A percentile compares a stretch with the other conserved stretches of the same genome.
These are phyloP conservation scores for Hypoxylon rickii DNA, from an alignment of 495 filamentous ascomycete genomes.

Conservation along the genomic window DNA sequence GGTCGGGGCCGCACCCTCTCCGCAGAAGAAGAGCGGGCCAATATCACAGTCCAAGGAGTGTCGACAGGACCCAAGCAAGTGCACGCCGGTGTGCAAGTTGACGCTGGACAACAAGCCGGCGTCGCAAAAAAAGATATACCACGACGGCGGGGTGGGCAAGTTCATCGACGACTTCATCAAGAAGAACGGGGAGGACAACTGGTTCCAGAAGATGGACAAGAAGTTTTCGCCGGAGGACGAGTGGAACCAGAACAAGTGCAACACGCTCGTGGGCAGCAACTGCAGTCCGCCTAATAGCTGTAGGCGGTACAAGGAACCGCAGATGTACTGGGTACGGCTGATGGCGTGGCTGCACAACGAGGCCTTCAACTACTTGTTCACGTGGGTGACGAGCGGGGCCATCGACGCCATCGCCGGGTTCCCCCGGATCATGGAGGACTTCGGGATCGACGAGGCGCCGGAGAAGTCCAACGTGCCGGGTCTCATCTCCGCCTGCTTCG, in stretches of 20 bases:
- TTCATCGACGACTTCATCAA: background rate
- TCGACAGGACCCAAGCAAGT: no score
- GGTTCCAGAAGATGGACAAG: background rate
- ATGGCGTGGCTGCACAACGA: background rate
- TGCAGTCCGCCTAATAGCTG: background rate
- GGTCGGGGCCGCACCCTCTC: no score
- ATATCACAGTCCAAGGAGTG: no score
- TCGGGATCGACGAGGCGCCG: background rate
- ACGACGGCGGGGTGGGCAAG: background rate
- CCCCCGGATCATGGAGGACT: background rate
- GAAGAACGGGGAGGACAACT: background rate
- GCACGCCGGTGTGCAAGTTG: no score
- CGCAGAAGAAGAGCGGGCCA: no score
- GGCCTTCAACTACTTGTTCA: background rate
- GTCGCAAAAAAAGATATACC: no score
- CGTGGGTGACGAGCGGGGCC: background rate
- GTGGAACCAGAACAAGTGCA: background rate
- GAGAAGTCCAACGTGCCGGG: background rate
- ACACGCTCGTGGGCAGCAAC: background rate
- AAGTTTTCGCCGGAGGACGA: background rate
- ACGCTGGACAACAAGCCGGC: no score
- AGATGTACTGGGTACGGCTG: background rate
- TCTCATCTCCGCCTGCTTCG: background rate
- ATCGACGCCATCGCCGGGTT: background rate
- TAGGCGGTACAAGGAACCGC: background rate